Base-by-base conservation (phyloP, 2,329 filamentous ascomycete species). In the Ophiostoma sp. region DNA sequence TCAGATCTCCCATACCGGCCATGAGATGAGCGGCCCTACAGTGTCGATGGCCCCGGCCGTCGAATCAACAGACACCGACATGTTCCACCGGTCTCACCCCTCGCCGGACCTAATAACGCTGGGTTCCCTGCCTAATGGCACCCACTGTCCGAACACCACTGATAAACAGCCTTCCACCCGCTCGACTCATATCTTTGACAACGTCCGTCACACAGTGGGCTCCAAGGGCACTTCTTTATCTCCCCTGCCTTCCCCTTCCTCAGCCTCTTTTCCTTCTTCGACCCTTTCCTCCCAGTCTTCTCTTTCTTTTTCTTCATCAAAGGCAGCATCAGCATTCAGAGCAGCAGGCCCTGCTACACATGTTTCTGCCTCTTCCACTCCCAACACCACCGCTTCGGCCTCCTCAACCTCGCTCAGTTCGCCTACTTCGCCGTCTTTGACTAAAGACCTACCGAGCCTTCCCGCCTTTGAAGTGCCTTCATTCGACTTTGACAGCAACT, bases 391-490 rank as follows among this genome's bases (percentile, higher is more conserved):
- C 44, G 33, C 69, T 72, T 66, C 39, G 11, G 35, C 57, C 8
- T 35, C 41, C 27, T 31, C 44, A 6, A 23, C 68, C 15, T 41
- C 65, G 10, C 11, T 20, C 3, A 48, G 64, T 11, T 68, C 65
- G 8, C 62, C 31, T 17, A 35, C 31, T 8, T 64, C 60, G 33
- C 60, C 60, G 17, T 10, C 31, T 8, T 72, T 69, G 74, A 72
- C 76, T 72, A 80, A 80, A 74, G 77, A 73, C 70, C 74, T 80
- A 23, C 79, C 79, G 57, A 78, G 74, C 69, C 75, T 81, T 31
- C 78, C 82, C 17, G 76, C 78, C 71, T 85, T 86, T 76, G 83
- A 85, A 71, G 77, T 87, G 44, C 82, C 84, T 52, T 82, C 83
- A 0, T 84, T 87, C 76, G 82, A 86, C 72, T 80, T 83, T 74